Conservation (phyloP, 2,329 filamentous ascomycete genomes). For the Pseudopithomyces chartarum region DNA sequence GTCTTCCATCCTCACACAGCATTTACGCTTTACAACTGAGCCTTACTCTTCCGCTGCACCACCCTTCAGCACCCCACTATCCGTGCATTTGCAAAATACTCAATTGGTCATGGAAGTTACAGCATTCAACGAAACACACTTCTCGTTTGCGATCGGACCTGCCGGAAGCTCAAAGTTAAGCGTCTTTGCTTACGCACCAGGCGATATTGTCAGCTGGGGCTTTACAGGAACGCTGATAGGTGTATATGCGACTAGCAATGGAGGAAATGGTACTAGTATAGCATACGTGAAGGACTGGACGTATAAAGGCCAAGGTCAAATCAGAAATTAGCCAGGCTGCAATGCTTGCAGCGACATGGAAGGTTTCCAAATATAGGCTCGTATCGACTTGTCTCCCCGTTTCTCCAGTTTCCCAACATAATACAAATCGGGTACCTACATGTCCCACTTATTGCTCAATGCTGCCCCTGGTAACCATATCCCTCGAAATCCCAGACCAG, state of each 20-base stretch:
- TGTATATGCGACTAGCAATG: constrained; percentile 60
- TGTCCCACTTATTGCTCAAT: too few species aligned
- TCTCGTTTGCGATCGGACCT: constrained; percentile 37
- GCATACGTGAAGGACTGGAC: constrained; percentile 57
- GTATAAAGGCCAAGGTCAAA: constrained; percentile 25
- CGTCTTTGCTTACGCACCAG: constrained; percentile 27
- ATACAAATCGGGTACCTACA: neutral
- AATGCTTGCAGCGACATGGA: neutral
- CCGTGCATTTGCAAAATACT: constrained; percentile 43
- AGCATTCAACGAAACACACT: constrained; percentile 54
- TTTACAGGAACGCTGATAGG: constrained; percentile 56
- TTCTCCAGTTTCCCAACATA: neutral
- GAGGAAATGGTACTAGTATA: constrained; percentile 48
- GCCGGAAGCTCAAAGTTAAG: constrained; percentile 15
- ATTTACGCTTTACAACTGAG: constrained; percentile 52
- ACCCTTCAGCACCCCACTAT: constrained; percentile 46
- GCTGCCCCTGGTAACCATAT: neutral
- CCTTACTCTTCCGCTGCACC: constrained; percentile 50
- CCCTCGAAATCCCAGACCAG: neutral
- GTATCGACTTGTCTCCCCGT: neutral
- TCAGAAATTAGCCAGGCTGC: constrained; percentile 9
- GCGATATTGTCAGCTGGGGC: constrained; percentile 35
- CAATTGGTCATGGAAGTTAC: constrained; percentile 49
- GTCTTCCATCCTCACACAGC: constrained; percentile 22
- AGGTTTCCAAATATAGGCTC: neutral